Base-by-base conservation (phyloP, 768 basidiomycete genomes). In the Panaeolus cyanescens region DNA sequence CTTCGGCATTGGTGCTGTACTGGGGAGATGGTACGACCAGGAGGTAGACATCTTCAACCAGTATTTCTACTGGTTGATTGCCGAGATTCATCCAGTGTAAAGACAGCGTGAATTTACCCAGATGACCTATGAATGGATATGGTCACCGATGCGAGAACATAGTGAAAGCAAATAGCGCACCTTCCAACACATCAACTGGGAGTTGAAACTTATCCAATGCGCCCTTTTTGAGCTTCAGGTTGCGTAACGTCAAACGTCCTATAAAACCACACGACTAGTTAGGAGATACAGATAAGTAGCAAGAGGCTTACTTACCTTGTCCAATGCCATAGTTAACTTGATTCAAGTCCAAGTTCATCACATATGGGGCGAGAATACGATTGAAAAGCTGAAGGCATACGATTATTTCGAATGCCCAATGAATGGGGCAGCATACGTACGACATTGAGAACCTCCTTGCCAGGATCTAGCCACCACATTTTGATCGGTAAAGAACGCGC, bases 151-250 rank as follows among this genome's bases (percentile, higher is more conserved):
- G 13, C 8, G 19, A 15, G 25, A 4, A 12, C 6, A 12, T 12
- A 13, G 25, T n/a, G 17, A 57, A 0, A 12, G 58, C 2, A 3
- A 17, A 28, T 20, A 36, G 58, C 65, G n/a, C 60, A 91, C 95
- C 97, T 81, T 98, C 94, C 10, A 92, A 78, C 10, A 99, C 95
- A 79, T 99, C 96, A 1, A 99, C 88, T 0, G 97, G 97, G 20
- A 99, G 80, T 60, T 94, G 85, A 73, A 99, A 97, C 73, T 96
- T 95, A 75, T 99, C 97, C 54, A 99, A 79, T 0, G 92, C 95
- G 42, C 92, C 91, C 75, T 89, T 95, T 79, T 96, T 99, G 65
- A 99, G 83, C 57, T 89, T 89, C 54, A 99, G 75, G 67, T 92
- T 90, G 30, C 86, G 83, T 56, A 97, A 80, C 6, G 88, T 91